Evolutionary conservation across 257 asterid genomes (phyloP).

Genomic region (Jasminum sambac): DNA sequence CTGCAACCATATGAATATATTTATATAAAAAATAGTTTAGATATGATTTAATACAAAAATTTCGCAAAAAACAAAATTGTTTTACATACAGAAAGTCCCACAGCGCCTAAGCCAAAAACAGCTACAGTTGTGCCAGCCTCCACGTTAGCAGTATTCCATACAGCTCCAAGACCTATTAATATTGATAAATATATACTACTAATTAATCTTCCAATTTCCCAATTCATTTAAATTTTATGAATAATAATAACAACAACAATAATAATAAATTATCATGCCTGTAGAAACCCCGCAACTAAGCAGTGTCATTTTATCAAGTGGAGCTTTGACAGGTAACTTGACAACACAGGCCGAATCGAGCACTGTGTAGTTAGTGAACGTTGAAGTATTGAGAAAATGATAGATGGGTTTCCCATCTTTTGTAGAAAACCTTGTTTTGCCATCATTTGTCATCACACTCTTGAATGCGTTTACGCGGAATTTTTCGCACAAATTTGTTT

Average conservation of each 20-base stretch:
- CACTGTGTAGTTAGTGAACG: slow-evolving; percentile 81
- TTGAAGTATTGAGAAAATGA: slow-evolving; percentile 94
- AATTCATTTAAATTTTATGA: too few species aligned
- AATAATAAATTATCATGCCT: slow-evolving; percentile 32
- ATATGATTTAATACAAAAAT: not conserved
- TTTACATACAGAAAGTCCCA: slow-evolving; percentile 76
- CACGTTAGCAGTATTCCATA: slow-evolving; percentile 88
- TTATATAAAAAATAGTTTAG: too few species aligned
- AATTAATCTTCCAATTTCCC: too few species aligned
- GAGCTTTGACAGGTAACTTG: slow-evolving; percentile 55
- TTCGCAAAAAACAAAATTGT: not conserved
- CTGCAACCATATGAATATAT: slow-evolving; percentile 29
- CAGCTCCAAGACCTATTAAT: slow-evolving; percentile 78
- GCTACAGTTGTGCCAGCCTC: slow-evolving; percentile 67
- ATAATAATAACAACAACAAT: too few species aligned
- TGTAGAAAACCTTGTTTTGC: slow-evolving; percentile 54
- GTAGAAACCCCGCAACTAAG: slow-evolving; percentile 95
- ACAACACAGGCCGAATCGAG: slow-evolving; percentile 73
- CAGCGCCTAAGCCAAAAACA: slow-evolving; percentile 90
- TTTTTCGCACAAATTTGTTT: slow-evolving; percentile 66
- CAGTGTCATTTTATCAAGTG: slow-evolving; percentile 66
- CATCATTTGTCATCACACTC: slow-evolving; percentile 65
- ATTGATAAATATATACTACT: too few species aligned
- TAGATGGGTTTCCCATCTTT: slow-evolving; percentile 61
- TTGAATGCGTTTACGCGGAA: slow-evolving; percentile 68